Evolutionary conservation across 768 basidiomycete genomes (phyloP).

Genomic region (Botryobasidium botryosum): DNA sequence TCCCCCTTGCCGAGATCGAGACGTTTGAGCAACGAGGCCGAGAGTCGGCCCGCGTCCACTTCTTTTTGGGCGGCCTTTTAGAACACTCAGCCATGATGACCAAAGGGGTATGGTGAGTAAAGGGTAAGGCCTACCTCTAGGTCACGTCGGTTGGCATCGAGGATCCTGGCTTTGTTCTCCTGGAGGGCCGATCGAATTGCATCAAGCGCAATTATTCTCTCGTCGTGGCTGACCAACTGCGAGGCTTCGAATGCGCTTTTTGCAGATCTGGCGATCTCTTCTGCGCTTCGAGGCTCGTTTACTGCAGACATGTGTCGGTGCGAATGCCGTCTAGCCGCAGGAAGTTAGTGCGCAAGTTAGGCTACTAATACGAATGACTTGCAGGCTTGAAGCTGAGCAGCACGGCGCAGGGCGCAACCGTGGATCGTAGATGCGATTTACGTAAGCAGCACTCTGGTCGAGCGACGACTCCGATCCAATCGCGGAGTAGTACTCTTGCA

Average conservation of each 20-base stretch:
- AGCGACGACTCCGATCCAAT: too few relatives aligned
- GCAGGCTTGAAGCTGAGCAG: too few relatives aligned
- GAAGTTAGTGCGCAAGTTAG: too few relatives aligned
- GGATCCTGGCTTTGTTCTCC: conserved; percentile 43
- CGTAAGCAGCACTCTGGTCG: too few relatives aligned
- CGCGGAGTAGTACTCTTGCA: too few relatives aligned
- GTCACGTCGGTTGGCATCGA: conserved; percentile 69
- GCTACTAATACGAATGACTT: too few relatives aligned
- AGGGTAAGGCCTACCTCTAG: conserved; percentile 37
- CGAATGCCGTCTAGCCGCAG: too few relatives aligned
- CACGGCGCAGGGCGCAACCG: too few relatives aligned
- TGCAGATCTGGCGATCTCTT: conserved; percentile 55
- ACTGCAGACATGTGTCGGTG: too few relatives aligned
- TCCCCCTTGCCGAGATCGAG: conserved; percentile 62
- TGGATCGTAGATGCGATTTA: too few relatives aligned
- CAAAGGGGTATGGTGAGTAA: background rate
- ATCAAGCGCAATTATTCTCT: conserved; percentile 55
- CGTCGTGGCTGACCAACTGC: conserved; percentile 52
- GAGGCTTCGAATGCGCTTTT: conserved; percentile 76
- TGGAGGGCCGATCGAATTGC: conserved; percentile 53
- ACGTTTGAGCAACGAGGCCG: conserved; percentile 65
- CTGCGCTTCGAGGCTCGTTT: too few relatives aligned
- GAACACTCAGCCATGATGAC: conserved; percentile 1
- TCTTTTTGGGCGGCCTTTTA: conserved; percentile 55
- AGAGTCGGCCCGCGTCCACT: conserved; percentile 72